Base-by-base conservation (phyloP, 2,329 filamentous ascomycete genomes). In the Cyanodermella asteris region DNA sequence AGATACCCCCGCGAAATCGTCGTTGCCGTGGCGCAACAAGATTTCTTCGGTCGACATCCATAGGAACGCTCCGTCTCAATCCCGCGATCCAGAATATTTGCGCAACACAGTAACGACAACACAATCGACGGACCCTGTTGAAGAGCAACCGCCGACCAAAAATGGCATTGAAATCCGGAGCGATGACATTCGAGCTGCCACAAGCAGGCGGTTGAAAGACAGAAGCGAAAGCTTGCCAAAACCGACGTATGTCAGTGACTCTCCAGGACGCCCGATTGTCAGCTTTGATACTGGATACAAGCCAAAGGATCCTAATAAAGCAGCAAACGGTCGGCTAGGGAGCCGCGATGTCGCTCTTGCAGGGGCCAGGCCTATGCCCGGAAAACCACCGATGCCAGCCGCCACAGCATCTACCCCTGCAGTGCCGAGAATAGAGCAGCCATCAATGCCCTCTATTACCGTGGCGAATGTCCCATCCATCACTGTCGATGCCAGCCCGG, bases 231-330 rank as follows among this genome's bases (percentile, higher is more conserved):
- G 77, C 44, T 59, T 94, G 33, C 84, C 82, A 15, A 84, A 74
- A 41, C 84, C 84, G 35, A 78, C 76, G 27, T 72, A 77, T 41
- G 82, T 94, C 49, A 93, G 81, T 54, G 75, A 93, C 53, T 75
- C 64, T 43, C 74, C 76, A 39, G 80, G 80, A 39, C 70, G 84
- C 44, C 84, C 84, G 34, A 94, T 94, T 58, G 84, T 94, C 60
- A 94, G 84, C 62, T 94, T 94, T 61, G 66, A 91, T 51, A 65
- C 65, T 41, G 65, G 73, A 45, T 91, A 78, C 55, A 74, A 72
- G 50, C 55, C 63, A 53, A 57, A 60, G 47, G 54, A 55, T 49
- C 33, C 39, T 14, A 38, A 46, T 6, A 40, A 39, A 23, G 35
- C 35, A 15, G 22, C 20, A 16, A 23, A 31, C 7, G n/a, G n/a